phyloP scores from a whole-genome alignment of 2,329 filamentous ascomycete species.

The Hymenoscyphus linearis region DNA sequence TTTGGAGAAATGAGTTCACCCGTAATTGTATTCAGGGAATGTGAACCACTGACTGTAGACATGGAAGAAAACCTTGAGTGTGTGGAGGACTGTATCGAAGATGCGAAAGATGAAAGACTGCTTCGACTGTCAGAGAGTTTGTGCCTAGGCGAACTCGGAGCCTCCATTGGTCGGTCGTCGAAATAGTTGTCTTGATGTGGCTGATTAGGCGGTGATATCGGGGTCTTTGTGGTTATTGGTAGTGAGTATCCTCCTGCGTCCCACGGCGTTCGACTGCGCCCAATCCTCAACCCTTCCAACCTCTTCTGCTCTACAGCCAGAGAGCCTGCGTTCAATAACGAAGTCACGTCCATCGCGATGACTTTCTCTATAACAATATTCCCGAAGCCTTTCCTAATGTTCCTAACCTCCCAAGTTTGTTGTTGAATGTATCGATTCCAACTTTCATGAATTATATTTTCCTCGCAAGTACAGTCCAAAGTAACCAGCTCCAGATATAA shows the following conservation, averaged over 20 bases:
- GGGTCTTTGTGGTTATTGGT: constrained; percentile 21
- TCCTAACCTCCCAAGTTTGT: background rate
- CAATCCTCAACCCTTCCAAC: constrained; percentile 13
- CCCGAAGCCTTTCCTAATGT: background rate
- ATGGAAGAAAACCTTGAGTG: constrained; percentile 33
- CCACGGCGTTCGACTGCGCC: constrained; percentile 32
- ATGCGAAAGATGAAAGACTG: constrained; percentile 32
- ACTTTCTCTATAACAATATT: background rate
- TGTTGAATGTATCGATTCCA: constrained; percentile 1
- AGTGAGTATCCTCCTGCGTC: constrained; percentile 34
- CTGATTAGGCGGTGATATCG: constrained; percentile 12
- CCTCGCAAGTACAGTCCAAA: constrained; percentile 7
- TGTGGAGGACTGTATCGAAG: constrained; percentile 27
- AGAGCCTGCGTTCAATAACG: constrained; percentile 29
- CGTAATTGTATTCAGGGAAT: constrained; percentile 4
- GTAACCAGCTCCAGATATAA: constrained; percentile 10
- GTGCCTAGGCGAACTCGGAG: constrained; percentile 26
- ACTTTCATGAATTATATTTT: constrained; percentile 5
- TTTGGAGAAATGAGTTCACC: constrained; percentile 11
- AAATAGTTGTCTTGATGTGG: constrained; percentile 12
- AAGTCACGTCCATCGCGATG: constrained; percentile 32
- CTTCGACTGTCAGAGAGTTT: constrained; percentile 31
- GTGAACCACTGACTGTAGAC: constrained; percentile 27
- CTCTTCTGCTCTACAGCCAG: constrained; percentile 27
- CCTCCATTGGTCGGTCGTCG: constrained; percentile 21